Base-by-base conservation (phyloP, 1,139 yeast genomes). In the Debaryomyces robertsiae region DNA sequence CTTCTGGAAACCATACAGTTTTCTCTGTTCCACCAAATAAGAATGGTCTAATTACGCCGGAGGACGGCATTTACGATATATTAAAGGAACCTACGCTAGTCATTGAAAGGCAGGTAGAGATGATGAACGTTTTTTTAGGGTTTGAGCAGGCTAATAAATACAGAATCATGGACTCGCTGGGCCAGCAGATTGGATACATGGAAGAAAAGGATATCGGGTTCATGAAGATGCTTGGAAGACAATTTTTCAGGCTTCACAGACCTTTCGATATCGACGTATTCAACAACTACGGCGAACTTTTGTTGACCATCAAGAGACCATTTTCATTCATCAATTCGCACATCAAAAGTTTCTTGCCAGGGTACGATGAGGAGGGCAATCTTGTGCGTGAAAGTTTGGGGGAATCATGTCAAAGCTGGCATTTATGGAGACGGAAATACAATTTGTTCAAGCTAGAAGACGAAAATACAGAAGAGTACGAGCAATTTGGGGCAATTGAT, bases 321-420 rank as follows among this genome's bases (percentile, higher is more conserved):
- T 91, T 93, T 59, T 82, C 95, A 22, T 79, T 85, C 53, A 87
- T 93, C 50, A 93, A 93, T 58, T 88, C 96, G 1, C 94, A 84
- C 55, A 87, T 93, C 51, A 84, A 84, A 56, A 80, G 87, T 3
- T 71, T 74, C 27, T 61, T 86, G 36, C 95, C 95, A 0, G 76
- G 78, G 0, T 60, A 60, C 34, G 75, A 71, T 46, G 54, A 53
- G 9, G 48, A 60, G 27, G 69, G 72, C 36, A 51, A 61, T 29
- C 52, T 64, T 7, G 67, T 73, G 49, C 59, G 63, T 45, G 86
- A 82, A 32, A 61, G 74, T 1, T 68, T 91, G 27, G 98, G 98
- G 0, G 97, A 91, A 57, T 79, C 89, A 24, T 81, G 85, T 6
- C 98, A 93, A 61, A 82, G 85, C 50, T 93, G 97, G 97, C 98